Evolutionary conservation across 805 yeast genomes (phyloP).

Genomic region (Myxozyma monticola): DNA sequence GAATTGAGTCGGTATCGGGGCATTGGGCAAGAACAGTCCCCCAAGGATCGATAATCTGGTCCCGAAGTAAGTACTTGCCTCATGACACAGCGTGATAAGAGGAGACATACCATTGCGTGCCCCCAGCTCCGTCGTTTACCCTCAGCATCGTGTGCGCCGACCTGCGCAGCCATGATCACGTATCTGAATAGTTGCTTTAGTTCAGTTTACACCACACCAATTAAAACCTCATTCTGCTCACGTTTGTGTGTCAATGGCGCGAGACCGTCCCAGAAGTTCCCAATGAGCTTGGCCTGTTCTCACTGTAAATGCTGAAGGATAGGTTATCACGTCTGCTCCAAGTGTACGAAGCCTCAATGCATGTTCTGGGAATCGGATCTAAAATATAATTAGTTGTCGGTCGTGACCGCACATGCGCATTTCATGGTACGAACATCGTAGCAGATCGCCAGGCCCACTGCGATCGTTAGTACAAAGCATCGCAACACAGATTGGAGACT

Average conservation of each 20-base stretch:
- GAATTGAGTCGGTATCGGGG: constrained; percentile 47
- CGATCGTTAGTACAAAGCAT: not conserved
- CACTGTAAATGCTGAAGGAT: constrained; percentile 90
- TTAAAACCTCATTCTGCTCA: not conserved
- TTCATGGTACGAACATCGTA: constrained; percentile 60
- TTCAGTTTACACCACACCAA: not conserved
- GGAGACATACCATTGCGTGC: constrained; percentile 54
- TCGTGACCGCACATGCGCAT: not conserved
- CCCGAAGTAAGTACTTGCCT: no score
- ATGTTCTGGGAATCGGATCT: constrained; percentile 79
- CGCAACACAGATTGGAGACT: not conserved
- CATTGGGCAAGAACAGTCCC: constrained; percentile 71
- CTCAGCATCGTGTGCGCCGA: constrained; percentile 66
- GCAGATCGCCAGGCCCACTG: constrained; percentile 71
- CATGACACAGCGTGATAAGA: not conserved
- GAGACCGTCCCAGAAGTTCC: constrained; percentile 71
- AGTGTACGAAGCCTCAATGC: constrained; percentile 51
- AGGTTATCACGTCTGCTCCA: constrained; percentile 82
- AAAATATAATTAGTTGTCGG: not conserved
- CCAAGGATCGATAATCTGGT: constrained; percentile 78
- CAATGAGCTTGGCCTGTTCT: constrained; percentile 92
- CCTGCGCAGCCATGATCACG: constrained; percentile 89
- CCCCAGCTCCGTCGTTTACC: constrained; percentile 77
- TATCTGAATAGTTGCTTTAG: constrained; percentile 45
- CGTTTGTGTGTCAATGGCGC: constrained; percentile 89